Conservation (phyloP, 257 asterid species). For the Solanum dulcamara region DNA sequence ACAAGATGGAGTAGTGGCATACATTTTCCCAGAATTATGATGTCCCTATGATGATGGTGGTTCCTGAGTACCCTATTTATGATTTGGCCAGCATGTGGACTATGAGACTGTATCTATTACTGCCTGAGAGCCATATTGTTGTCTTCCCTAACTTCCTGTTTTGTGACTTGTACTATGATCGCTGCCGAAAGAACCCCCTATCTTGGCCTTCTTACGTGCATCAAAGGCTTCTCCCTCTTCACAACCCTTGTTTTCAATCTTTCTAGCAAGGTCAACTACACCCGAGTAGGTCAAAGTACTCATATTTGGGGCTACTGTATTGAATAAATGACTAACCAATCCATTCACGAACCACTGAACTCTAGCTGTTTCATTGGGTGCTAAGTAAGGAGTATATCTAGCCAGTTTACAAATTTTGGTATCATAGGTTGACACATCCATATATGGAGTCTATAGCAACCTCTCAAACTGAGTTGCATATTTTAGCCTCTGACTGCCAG, state of each 20-base stretch:
- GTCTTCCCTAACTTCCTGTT: neutral
- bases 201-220: neutral
- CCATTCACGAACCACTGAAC: neutral
- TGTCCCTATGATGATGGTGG: no score
- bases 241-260: neutral
- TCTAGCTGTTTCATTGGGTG: neutral
- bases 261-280: neutral
- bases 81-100: neutral
- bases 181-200: neutral
- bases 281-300: neutral
- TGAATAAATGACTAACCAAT: no score
- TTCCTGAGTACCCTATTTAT: neutral
- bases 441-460: no score
- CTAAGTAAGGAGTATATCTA: no score
- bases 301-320: neutral
- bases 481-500: neutral
- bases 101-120: neutral
- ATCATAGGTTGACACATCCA: neutral
- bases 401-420: neutral
- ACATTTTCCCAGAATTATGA: neutral
- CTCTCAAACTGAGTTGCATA: neutral
- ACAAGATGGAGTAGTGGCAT: neutral
- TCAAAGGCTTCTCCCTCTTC: neutral
- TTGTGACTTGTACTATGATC: neutral
- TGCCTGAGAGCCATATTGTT: neutral